Percentiles rank a stretch among this genome's conserved stretches.
Evolutionary conservation across 768 basidiomycete species (phyloP).

Genomic region (Amanita fuliginea): DNA sequence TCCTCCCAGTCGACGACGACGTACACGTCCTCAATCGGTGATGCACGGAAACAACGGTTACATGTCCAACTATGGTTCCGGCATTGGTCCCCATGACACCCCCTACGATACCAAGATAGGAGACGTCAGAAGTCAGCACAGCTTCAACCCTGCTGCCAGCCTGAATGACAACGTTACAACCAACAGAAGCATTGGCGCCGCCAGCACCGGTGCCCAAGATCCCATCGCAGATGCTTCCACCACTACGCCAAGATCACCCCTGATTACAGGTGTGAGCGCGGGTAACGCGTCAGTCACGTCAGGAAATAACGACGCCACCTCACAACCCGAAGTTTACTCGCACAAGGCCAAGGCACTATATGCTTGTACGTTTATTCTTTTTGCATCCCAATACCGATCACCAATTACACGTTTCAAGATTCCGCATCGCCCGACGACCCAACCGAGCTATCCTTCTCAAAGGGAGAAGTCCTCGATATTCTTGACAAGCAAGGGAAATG

Average conservation of each 20-base stretch:
- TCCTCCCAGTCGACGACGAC: constrained; percentile 68
- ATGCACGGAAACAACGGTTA: constrained; percentile 61
- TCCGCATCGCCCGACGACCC: constrained; percentile 91
- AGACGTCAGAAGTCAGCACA: constrained; percentile 40
- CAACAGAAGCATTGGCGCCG: constrained; percentile 27
- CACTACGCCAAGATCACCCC: constrained; percentile 48
- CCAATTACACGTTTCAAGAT: constrained; percentile 40
- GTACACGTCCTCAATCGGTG: constrained; percentile 52
- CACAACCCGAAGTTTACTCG: constrained; percentile 32
- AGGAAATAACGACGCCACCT: constrained; percentile 17
- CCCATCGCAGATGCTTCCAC: constrained; percentile 33
- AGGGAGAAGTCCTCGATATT: constrained; percentile 89
- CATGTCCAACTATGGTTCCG: constrained; percentile 49
- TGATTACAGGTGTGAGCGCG: constrained; percentile 57
- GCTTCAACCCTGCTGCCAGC: constrained; percentile 34
- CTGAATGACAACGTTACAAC: constrained; percentile 25
- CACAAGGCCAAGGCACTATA: constrained; percentile 88
- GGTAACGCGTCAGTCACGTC: constrained; percentile 25
- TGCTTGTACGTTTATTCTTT: constrained; percentile 50
- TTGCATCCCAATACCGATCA: constrained; percentile 6
- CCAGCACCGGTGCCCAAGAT: constrained; percentile 40
- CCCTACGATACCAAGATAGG: constrained; percentile 55
- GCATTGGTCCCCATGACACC: constrained; percentile 51
- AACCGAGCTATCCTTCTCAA: constrained; percentile 88
- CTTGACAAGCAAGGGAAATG: constrained; percentile 89